Percentiles rank a stretch among this genome's conserved stretches.
These are phyloP conservation scores for Mucor saturninus DNA, from an alignment of 371 early-diverging fungal genomes.

Conservation along the genomic window DNA sequence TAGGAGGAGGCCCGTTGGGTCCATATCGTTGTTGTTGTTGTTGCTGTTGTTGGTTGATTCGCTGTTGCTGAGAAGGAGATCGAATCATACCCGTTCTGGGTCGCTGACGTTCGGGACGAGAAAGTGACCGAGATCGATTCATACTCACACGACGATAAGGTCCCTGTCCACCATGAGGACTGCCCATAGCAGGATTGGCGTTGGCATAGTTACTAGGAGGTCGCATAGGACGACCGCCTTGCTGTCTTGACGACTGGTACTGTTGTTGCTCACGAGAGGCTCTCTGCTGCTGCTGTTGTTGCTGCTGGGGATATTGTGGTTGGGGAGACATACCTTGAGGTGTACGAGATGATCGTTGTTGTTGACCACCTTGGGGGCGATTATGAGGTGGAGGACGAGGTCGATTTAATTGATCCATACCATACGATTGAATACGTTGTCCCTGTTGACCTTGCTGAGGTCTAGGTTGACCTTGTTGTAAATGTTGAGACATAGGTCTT, in stretches of 20 bases:
- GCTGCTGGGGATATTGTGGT: conserved; percentile 8
- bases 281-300: conserved; percentile 9
- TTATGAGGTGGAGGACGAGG: conserved; percentile 25
- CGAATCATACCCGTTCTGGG: conserved; percentile 52
- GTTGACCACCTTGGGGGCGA: conserved; percentile 15
- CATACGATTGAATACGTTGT: conserved; percentile 18
- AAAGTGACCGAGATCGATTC: conserved; percentile 42
- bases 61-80: conserved; percentile 44
- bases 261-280: not conserved
- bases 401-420: conserved; percentile 22
- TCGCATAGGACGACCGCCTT: conserved; percentile 13
- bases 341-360: conserved; percentile 11
- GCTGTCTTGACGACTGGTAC: conserved; percentile 9
- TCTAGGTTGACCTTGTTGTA: conserved; percentile 9
- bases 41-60: conserved; percentile 20
- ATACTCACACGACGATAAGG: conserved; percentile 36
- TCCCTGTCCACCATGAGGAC: conserved; percentile 14
- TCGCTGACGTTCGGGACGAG: conserved; percentile 54
- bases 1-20: not conserved
- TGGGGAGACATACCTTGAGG: not conserved
- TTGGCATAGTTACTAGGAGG: conserved; percentile 5
- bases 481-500: conserved; percentile 19
- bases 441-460: not conserved
- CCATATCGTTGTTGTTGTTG: conserved; percentile 8
- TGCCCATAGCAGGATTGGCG: conserved; percentile 9